Base-by-base conservation (phyloP, 805 yeast species). In the Pichia occidentalis region DNA sequence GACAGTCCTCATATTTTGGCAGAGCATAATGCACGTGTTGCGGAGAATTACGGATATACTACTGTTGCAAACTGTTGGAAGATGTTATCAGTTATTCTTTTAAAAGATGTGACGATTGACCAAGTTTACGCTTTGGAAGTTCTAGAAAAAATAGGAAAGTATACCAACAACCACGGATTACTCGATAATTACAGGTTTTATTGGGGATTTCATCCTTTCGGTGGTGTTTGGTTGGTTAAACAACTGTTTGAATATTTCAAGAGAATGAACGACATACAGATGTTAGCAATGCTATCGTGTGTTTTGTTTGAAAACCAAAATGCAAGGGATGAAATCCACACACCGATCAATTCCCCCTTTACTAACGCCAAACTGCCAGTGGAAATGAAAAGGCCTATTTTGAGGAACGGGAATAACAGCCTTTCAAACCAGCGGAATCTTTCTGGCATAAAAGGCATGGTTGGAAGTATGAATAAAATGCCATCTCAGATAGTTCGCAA, bases 281-380 rank as follows among this genome's bases (percentile, higher is more conserved):
- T 90, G 95, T 63, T 88, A 18, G 95, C 95, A 1, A 83, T 85
- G 86, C 59, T 87, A 47, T 74, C 90, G 4, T 85, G 95, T 59
- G 68, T 85, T 4, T 59, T 84, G 40, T 68, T 64, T 50, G 83
- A 67, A 50, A 70, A 67, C 48, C 31, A 49, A 11, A 47, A 43
- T 13, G 51, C 51, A 36, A 45, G 45, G 13, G 39, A 53, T 8
- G 44, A 50, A 33, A 46, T 53, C 4, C 59, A 58, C 35, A 53
- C 70, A 9, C 73, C 77, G 1, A 58, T 71, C 36, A 68, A 70
- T 48, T 65, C 76, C 6, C 73, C 75, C 4, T 67, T 70, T 46
- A 26, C 39, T 14, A 21, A 45, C 1, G 44, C 47, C 2, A 43
- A 34, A 21, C n/a, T 29, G n/a, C 25, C 22, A 17, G 7, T 24